Evolutionary conservation across 2,329 filamentous ascomycete species (phyloP).

Genomic region (Trichoderma sp.): DNA sequence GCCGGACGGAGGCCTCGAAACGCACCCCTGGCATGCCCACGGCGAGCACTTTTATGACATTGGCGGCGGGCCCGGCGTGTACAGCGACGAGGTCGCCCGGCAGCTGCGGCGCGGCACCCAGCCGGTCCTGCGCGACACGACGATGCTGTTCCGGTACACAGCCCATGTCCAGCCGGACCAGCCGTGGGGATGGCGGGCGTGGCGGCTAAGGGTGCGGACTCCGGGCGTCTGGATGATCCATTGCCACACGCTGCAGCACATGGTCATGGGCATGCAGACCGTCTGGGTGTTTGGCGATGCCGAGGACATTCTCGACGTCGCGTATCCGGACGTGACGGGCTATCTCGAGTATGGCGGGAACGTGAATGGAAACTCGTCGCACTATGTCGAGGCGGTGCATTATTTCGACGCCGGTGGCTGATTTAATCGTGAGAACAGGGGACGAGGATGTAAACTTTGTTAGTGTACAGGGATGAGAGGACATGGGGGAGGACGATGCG

Average conservation of each 20-base stretch:
- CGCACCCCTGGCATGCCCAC: slow-evolving; percentile 31
- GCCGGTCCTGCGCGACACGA: slow-evolving; percentile 50
- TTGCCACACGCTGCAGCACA: slow-evolving; percentile 61
- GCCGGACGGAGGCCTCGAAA: slow-evolving; percentile 30
- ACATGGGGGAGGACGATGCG: neutral
- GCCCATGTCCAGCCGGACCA: slow-evolving; percentile 44
- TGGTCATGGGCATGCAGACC: slow-evolving; percentile 52
- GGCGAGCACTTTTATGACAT: slow-evolving; percentile 29
- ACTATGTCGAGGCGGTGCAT: slow-evolving; percentile 27
- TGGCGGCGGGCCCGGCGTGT: slow-evolving; percentile 29
- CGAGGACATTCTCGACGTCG: slow-evolving; percentile 32
- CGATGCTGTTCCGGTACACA: slow-evolving; percentile 59
- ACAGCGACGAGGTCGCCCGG: slow-evolving; percentile 19
- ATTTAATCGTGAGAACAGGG: neutral
- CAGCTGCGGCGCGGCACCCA: slow-evolving; percentile 20
- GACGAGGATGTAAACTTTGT: neutral
- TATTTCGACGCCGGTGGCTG: slow-evolving; percentile 15
- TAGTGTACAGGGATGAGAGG: neutral
- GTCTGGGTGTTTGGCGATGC: slow-evolving; percentile 37
- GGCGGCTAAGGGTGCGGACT: slow-evolving; percentile 52
- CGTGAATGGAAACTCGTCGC: slow-evolving; percentile 47
- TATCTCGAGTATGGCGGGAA: slow-evolving; percentile 51
- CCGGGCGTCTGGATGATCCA: slow-evolving; percentile 64
- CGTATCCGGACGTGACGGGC: slow-evolving; percentile 41
- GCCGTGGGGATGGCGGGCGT: slow-evolving; percentile 61